Percentiles rank a stretch among this genome's conserved stretches.
These are phyloP conservation scores for Vigna mungo DNA, from an alignment of 306 rosid genomes.

Conservation along the genomic window DNA sequence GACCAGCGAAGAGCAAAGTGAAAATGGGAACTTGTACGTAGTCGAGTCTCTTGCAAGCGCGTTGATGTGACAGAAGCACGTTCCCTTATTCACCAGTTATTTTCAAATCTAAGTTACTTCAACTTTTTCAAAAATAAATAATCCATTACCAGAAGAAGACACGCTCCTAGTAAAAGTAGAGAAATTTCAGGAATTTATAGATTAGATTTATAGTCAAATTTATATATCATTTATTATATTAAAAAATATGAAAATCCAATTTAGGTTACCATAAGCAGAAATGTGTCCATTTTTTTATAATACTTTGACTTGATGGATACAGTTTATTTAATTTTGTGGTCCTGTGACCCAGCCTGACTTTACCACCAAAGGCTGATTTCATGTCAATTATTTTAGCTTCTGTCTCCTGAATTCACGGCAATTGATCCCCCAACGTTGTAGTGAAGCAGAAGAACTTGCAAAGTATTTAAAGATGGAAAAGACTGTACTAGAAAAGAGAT, in stretches of 20 bases:
- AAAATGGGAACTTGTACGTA: not conserved
- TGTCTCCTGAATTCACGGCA: not conserved
- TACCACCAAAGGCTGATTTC: not conserved
- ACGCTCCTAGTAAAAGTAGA: not conserved
- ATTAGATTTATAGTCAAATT: not conserved
- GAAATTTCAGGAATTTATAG: not conserved
- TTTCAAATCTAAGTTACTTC: not conserved
- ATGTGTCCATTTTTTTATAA: no score
- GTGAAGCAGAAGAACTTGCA: constrained; percentile 28
- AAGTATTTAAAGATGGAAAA: not conserved
- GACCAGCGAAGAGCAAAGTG: not conserved
- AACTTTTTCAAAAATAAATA: not conserved
- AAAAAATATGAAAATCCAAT: no score
- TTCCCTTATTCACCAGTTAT: not conserved
- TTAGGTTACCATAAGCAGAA: not conserved
- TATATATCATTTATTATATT: no score
- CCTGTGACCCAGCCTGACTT: not conserved
- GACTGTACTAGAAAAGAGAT: constrained; percentile 26
- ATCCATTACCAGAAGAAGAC: not conserved
- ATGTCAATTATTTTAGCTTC: not conserved
- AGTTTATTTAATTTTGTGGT: not conserved
- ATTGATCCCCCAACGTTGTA: not conserved
- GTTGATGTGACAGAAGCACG: not conserved
- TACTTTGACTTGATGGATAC: not conserved
- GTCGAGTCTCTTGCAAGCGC: constrained; percentile 4